Evolutionary conservation across 148 eudicot species (phyloP), one percentile per base, ranked within the genome.

Genomic region (Silene conica): DNA sequence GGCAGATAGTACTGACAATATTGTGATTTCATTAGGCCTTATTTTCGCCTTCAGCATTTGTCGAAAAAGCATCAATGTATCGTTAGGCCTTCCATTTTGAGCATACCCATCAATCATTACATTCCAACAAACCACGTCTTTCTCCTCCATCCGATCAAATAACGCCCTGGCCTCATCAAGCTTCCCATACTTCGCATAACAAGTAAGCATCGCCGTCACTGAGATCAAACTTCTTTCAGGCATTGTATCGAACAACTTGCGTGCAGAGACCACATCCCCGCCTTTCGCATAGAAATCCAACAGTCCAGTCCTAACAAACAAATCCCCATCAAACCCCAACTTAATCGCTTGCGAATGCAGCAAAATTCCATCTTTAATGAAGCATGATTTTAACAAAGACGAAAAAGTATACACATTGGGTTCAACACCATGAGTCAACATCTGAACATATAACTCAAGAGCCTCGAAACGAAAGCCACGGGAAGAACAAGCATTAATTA

Each of bases 61-160:
- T 74, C 89, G 84, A 76, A 92, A 90, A 43, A 92, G 83, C 13
- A 20, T 69, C 75, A 95, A 77, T 13, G 90, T 88, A 48, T 92
- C 92, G 41, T 76, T 85, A 45, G 96, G 88, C 67, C 78, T 81
- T 41, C 89, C 89, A 34, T 90, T 83, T 48, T 95, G 92, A 1
- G 83, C 65, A 61, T 90, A 92, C 82, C 94, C 97, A 77, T 88
- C 92, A 76, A 95, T 95, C 89, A 92, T 95, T 71, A 89, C 97
- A 78, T 90, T 95, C 99, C 99, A 95, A 75, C 90, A 86, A 54
- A 95, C 96, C 5, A 83, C 88, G 82, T 95, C 97, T 60, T 72
- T 86, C 72, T 89, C 94, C n/a, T 45, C 59, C 94, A 90, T 81
- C 72, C 62, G 84, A 74, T 92, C 89, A 83, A 95, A 95, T 86